A percentile compares a stretch with the other conserved stretches of the same genome.
Conservation (phyloP, 2,329 filamentous ascomycete species). For the Fusarium heterosporum region DNA sequence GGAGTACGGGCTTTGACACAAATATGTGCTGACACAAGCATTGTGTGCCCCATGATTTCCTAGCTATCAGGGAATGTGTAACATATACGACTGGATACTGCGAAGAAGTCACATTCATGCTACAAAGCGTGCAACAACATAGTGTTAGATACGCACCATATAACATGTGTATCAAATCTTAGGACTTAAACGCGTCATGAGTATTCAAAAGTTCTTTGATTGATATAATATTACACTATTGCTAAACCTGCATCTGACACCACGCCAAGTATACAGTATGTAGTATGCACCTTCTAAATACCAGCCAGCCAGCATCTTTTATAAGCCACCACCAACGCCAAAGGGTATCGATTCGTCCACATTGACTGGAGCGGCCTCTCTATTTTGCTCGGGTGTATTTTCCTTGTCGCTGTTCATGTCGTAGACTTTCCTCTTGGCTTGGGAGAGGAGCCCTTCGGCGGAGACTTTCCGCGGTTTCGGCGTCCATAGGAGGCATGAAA, state of each 20-base stretch:
- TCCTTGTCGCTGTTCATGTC: slow-evolving; percentile 77
- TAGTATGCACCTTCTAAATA: not conserved
- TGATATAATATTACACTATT: slow-evolving; percentile 20
- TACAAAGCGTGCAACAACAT: not conserved
- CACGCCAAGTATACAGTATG: slow-evolving; percentile 1
- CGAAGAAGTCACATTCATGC: not conserved
- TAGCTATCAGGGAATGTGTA: not conserved
- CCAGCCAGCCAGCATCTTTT: slow-evolving; percentile 17
- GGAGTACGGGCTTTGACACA: not conserved
- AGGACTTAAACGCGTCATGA: slow-evolving; percentile 4
- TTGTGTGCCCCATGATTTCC: not conserved
- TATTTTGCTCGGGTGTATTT: slow-evolving; percentile 68
- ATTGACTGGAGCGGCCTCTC: not conserved
- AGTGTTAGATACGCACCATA: not conserved
- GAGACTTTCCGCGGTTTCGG: slow-evolving; percentile 49
- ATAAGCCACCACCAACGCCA: slow-evolving; percentile 42
- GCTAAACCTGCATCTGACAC: not conserved
- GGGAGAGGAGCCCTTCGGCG: slow-evolving; percentile 76
- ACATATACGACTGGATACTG: slow-evolving; percentile 1
- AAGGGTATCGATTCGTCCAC: slow-evolving; percentile 38
- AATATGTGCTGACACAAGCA: not conserved
- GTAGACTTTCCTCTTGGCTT: slow-evolving; percentile 84
- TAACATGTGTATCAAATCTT: not conserved
- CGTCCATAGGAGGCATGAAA: slow-evolving; percentile 53
- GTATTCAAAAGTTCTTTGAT: slow-evolving; percentile 15